Evolutionary conservation across 2,329 filamentous ascomycete genomes (phyloP).

Genomic region (Alternaria solani): DNA sequence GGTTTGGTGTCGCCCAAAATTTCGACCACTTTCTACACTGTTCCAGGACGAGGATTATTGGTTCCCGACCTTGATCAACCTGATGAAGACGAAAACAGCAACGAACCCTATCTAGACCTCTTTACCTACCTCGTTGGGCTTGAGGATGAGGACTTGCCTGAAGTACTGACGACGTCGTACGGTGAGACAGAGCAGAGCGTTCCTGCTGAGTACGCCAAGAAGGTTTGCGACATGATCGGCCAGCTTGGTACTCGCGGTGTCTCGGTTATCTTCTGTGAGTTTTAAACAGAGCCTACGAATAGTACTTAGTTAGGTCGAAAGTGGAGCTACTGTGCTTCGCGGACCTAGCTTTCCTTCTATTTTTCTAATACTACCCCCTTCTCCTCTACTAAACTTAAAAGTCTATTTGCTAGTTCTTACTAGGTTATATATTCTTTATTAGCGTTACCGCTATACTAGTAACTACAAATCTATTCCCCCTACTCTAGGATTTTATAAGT

Average conservation of each 20-base stretch:
- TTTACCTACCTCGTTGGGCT: conserved; percentile 48
- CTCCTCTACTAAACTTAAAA: no score
- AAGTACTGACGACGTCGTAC: conserved; percentile 51
- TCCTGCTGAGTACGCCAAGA: conserved; percentile 47
- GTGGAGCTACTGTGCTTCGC: no score
- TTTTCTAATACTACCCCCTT: no score
- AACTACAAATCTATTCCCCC: no score
- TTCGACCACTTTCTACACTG: conserved; percentile 58
- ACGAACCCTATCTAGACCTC: conserved; percentile 58
- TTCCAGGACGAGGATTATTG: conserved; percentile 56
- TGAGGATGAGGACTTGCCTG: conserved; percentile 46
- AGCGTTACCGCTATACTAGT: no score
- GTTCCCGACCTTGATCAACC: conserved; percentile 60
- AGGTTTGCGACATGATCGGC: conserved; percentile 52
- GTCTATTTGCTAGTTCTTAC: no score
- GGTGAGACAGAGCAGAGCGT: conserved; percentile 54
- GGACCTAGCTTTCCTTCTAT: no score
- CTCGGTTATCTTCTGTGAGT: conserved; percentile 49
- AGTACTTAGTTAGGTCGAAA: no score
- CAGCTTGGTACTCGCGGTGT: conserved; percentile 52
- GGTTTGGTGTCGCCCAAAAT: conserved; percentile 54
- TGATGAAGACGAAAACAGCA: conserved; percentile 50
- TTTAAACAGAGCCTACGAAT: no score
- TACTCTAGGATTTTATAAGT: no score
- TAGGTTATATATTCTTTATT: no score